phyloP scores from a whole-genome alignment of 345 rosid species.

The Aquilaria sinensis region DNA sequence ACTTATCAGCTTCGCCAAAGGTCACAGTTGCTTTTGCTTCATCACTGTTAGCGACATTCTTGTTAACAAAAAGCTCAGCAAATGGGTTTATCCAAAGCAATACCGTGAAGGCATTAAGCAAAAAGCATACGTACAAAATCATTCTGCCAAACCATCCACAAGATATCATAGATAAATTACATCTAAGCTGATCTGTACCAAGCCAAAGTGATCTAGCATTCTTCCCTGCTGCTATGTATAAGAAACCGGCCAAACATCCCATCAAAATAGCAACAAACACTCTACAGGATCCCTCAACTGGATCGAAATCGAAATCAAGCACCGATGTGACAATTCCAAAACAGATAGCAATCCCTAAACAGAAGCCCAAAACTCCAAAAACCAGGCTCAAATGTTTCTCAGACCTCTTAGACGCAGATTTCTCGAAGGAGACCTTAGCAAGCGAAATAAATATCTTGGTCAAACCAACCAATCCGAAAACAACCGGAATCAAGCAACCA shows the following conservation, averaged over 20 bases:
- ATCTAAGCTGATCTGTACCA: constrained; percentile 83
- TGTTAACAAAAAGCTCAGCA: constrained; percentile 40
- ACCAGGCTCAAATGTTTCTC: constrained; percentile 60
- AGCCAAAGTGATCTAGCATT: constrained; percentile 84
- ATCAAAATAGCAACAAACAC: constrained; percentile 37
- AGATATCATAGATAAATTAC: constrained; percentile 51
- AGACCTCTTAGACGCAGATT: constrained; percentile 79
- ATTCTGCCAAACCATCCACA: constrained; percentile 80
- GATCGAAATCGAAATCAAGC: constrained; percentile 58
- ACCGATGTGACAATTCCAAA: constrained; percentile 36
- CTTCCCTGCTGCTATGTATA: constrained; percentile 76
- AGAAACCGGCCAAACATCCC: constrained; percentile 56
- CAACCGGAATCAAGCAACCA: constrained; percentile 53
- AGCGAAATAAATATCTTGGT: constrained; percentile 43
- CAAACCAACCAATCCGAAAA: constrained; percentile 41
- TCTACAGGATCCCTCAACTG: constrained; percentile 47
- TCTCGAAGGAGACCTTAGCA: constrained; percentile 57
- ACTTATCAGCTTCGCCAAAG: constrained; percentile 18
- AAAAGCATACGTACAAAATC: constrained; percentile 43
- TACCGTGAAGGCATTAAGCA: constrained; percentile 43
- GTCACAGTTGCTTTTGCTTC: constrained; percentile 7
- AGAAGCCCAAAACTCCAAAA: constrained; percentile 53
- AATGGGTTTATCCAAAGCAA: constrained; percentile 87
- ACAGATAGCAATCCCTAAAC: constrained; percentile 42
- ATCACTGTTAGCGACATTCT: constrained; percentile 15